Evolutionary conservation across 441 rosid genomes (phyloP), one percentile per base, ranked within the genome.

Genomic region (Brassica hybrid): DNA sequence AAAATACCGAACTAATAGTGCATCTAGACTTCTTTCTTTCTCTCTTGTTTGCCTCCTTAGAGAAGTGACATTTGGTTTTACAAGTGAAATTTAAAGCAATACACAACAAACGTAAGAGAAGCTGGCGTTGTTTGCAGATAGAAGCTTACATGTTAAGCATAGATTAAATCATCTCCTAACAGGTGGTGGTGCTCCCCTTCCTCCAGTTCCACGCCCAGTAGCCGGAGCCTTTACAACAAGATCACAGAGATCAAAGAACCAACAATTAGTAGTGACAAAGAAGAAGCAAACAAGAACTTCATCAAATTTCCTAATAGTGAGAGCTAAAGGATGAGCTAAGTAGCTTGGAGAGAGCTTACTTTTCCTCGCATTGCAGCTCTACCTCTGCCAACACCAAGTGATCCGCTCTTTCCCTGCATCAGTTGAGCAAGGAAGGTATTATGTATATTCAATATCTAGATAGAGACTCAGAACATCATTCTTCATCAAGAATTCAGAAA

Each of bases 371-470:
- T 90, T 12, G 98, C 96, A 81, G 96, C 94, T 86, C 98, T 90
- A 48, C 99, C 99, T 84, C 98, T 90, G 76, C 99, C 99, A 83
- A 96, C 98, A 74, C 98, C 98, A n/a, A 94, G 83, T 18, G 99
- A 87, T 38, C 98, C 86, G 83, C 98, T 91, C 89, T 96, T 96
- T 74, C 98, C 99, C 99, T 96, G 76, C 84, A 85, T 69, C 73
- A 79, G 66, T 76, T 34, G 48, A 54, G 14, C 54, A 69, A 78
- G 9, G 16, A 62, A 65, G 10, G 52, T 21, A 45, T 68, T 4
- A 67, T n/a, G 48, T 67, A n/a, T 0, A 73, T 14, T 21, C 17
- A 32, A 70, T 30, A 50, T 60, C 60, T 34, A 18, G 7, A 34
- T 38, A 73, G 72, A 60, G 45, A 65, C 23, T 23, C 25, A 19